Base-by-base conservation (phyloP, 139 green algal species). In the Deuterostichococcus epilithicus region DNA sequence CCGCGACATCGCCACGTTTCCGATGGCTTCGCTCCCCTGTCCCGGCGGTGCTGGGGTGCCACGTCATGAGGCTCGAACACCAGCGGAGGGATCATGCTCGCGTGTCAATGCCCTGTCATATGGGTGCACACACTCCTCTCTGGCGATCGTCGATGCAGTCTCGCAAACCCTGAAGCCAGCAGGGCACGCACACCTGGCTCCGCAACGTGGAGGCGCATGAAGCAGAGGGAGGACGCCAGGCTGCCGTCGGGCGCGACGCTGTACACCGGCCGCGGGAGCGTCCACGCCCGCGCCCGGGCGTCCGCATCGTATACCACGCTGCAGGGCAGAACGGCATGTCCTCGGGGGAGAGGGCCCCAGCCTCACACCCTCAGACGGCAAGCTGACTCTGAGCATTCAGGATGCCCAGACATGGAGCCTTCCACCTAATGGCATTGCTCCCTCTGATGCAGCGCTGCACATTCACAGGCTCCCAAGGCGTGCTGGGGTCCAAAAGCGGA, bases 251-350 rank as follows among this genome's bases (percentile, higher is more conserved):
- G 35, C 10, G 74, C 69, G 23, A 71, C 74, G 58, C 36, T 44
- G 38, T 72, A 78, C 5, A 78, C 36, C 0, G 35, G 35, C 35
- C 60, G 32, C 8, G 74, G 74, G 59, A 78, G 60, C 42, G 60
- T 3, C n/a, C 70, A 59, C 74, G 60, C 26, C 59, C 34, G 34
- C 8, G 69, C 59, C 36, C 38, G 36, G 8, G 13, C 5, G 10
- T 33, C 26, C 1, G 72, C 26, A 30, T 78, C 74, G 65, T 66
- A 78, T 20, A 78, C 74, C 60, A 78, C 59, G 38, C 59, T 63
- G 52, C 52, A 63, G 18, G n/a, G 5, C 42, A 52, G 10, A 52
- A 8, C 10, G 42, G 42, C 42, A 52, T 52, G 42, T 23, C 13
- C 10, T 8, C 42, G 8, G 8, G 35, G 5, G 45, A 44, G 20